A percentile compares a stretch with the other conserved stretches of the same genome.
Conservation (phyloP, 345 rosid species). For the Alliaria petiolata region DNA sequence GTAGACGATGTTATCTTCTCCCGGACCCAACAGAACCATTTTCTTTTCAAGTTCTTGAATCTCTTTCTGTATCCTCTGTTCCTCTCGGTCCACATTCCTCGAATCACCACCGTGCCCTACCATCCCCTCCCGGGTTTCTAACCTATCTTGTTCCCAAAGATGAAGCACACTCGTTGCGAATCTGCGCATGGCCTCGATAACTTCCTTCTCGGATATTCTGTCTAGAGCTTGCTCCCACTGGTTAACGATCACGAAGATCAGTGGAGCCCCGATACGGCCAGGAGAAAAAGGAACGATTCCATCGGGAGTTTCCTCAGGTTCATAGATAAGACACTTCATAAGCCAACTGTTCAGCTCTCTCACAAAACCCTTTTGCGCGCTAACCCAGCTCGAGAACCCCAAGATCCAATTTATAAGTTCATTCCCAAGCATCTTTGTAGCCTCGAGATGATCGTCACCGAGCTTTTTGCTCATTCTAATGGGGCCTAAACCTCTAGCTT, state of each 20-base stretch:
- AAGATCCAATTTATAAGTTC: conserved; percentile 76
- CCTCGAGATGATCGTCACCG: conserved; percentile 60
- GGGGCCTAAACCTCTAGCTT: conserved; percentile 61
- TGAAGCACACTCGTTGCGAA: conserved; percentile 60
- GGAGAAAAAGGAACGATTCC: conserved; percentile 91
- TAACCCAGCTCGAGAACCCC: conserved; percentile 73
- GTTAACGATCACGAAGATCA: conserved; percentile 84
- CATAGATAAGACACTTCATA: conserved; percentile 66
- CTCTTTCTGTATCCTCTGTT: conserved; percentile 75
- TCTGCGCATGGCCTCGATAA: conserved; percentile 56
- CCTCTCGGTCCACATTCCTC: conserved; percentile 67
- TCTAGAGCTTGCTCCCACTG: conserved; percentile 85
- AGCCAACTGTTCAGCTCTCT: conserved; percentile 83
- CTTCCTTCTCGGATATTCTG: conserved; percentile 80
- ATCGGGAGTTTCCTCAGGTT: conserved; percentile 90
- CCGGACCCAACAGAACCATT: conserved; percentile 37
- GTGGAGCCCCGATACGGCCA: conserved; percentile 89
- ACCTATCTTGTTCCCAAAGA: conserved; percentile 74
- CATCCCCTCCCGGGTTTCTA: conserved; percentile 51
- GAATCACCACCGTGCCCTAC: conserved; percentile 55
- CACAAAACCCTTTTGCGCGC: conserved; percentile 70
- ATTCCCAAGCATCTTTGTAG: conserved; percentile 61
- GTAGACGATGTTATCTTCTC: conserved; percentile 42
- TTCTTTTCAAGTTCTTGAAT: conserved; percentile 82
- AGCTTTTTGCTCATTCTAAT: conserved; percentile 54